Conservation (phyloP, 2,329 filamentous ascomycete species). For the Fusarium chlamydosporum region DNA sequence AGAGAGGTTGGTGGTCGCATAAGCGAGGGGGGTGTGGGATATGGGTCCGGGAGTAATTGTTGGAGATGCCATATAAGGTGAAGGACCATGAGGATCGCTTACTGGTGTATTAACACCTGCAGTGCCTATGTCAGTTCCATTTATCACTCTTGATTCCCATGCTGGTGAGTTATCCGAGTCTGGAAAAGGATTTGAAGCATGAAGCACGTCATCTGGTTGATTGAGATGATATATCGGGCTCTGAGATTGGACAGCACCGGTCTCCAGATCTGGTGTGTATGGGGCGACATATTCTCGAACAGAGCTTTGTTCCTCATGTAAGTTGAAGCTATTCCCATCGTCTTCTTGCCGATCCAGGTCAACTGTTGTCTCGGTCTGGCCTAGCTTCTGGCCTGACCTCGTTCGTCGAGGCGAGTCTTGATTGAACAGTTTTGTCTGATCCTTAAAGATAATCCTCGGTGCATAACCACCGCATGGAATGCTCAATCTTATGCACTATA, state of each 20-base stretch:
- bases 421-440: constrained; percentile 31
- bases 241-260: background rate
- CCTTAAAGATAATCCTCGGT: constrained; percentile 33
- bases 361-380: background rate
- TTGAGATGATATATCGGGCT: background rate
- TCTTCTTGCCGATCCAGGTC: background rate
- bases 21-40: background rate
- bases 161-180: background rate
- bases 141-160: constrained; percentile 5
- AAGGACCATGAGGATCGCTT: background rate
- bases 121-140: background rate
- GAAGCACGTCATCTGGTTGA: background rate
- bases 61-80: background rate
- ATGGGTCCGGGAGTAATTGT: background rate
- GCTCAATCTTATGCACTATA: constrained; percentile 20
- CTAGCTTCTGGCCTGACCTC: constrained; percentile 6
- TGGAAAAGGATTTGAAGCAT: background rate
- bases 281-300: background rate
- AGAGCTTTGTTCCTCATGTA: background rate
- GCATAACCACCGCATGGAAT: constrained; percentile 36
- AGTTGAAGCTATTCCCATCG: background rate
- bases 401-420: constrained; percentile 5
- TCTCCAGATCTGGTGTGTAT: background rate
- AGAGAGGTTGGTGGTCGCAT: background rate
- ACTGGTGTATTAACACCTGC: background rate